phyloP scores from a whole-genome alignment of 495 filamentous ascomycete genomes.

The Talaromyces liani region DNA sequence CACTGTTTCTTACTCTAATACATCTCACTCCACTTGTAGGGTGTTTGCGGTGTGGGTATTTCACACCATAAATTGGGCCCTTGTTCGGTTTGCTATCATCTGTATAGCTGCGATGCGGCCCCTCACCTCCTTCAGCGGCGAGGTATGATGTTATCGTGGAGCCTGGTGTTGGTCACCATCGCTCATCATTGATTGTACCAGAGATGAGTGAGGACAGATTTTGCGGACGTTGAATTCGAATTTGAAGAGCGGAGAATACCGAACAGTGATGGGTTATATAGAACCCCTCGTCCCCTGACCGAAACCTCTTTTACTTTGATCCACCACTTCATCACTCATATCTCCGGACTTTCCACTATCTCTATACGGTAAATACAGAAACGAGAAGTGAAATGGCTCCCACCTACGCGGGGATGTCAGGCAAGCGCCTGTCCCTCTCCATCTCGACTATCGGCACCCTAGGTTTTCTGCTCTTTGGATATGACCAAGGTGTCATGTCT shows the following conservation, averaged over 20 bases:
- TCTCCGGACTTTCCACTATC: background rate
- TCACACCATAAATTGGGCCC: background rate
- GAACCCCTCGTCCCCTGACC: background rate
- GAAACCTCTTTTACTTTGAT: background rate
- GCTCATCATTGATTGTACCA: background rate
- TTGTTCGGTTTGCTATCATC: background rate
- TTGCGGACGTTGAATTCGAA: background rate
- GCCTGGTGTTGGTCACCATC: background rate
- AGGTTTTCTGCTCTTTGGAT: slow-evolving; percentile 68
- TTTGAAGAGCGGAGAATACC: background rate
- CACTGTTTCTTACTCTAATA: background rate
- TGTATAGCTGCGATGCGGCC: background rate
- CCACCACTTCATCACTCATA: background rate
- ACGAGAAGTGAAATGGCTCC: background rate
- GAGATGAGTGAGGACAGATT: background rate
- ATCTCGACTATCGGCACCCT: slow-evolving; percentile 64
- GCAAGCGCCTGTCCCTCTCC: slow-evolving; percentile 51
- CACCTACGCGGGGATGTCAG: slow-evolving; percentile 49
- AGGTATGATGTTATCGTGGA: background rate
- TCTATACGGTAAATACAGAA: background rate
- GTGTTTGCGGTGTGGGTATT: background rate
- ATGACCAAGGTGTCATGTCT: slow-evolving; percentile 70
- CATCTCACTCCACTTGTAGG: background rate
- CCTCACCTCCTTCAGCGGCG: background rate
- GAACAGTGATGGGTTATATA: background rate